Evolutionary conservation across 208 protist genomes (phyloP).

Genomic region (Jaenimonas drosophilae): DNA sequence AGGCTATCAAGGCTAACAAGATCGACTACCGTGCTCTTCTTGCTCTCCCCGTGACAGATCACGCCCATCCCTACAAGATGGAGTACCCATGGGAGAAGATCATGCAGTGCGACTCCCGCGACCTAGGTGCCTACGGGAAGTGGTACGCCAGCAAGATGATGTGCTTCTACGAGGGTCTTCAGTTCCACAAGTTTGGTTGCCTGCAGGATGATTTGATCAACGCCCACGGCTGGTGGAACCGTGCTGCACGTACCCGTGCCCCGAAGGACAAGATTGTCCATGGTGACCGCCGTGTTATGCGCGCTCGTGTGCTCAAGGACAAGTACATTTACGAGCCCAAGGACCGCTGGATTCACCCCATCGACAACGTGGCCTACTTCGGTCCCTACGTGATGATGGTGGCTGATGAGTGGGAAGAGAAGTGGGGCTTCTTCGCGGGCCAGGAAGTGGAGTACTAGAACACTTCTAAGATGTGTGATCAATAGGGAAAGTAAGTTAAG

Average conservation of each 20-base stretch:
- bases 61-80: conserved; percentile 90
- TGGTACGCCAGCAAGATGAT: conserved; percentile 88
- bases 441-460: conserved; percentile 87
- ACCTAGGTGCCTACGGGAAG: conserved; percentile 77
- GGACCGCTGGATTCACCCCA: conserved; percentile 86
- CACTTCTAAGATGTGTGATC: background rate
- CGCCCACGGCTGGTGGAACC: conserved; percentile 85
- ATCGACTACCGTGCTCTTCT: conserved; percentile 85
- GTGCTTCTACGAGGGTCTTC: conserved; percentile 83
- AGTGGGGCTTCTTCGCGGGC: conserved; percentile 89
- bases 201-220: conserved; percentile 88
- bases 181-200: conserved; percentile 86
- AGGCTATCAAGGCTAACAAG: conserved; percentile 90
- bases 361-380: conserved; percentile 88
- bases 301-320: conserved; percentile 79
- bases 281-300: conserved; percentile 82
- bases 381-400: conserved; percentile 89
- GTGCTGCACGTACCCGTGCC: conserved; percentile 71
- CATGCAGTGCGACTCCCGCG: conserved; percentile 66
- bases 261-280: conserved; percentile 85
- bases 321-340: conserved; percentile 89
- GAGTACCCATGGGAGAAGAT: conserved; percentile 90
- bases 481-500: background rate
- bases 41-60: conserved; percentile 83
- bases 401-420: conserved; percentile 89